Conservation (phyloP, 2,329 filamentous ascomycete genomes). For the Alternaria angustiovoidea region DNA sequence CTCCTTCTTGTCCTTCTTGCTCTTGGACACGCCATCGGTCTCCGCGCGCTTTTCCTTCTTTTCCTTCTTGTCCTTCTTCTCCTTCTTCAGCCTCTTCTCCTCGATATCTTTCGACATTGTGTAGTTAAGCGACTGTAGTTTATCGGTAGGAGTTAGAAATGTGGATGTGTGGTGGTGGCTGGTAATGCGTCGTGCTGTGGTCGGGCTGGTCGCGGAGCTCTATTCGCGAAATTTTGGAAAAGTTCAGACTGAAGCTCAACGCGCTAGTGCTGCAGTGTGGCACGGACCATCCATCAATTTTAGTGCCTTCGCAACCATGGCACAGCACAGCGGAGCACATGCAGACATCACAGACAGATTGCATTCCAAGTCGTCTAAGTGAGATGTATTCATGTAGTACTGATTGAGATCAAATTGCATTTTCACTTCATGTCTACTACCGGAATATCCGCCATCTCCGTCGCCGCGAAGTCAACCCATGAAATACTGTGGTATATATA, state of each 20-base stretch:
- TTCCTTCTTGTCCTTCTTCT: conserved; percentile 66
- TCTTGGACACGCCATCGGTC: conserved; percentile 50
- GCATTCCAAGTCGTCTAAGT: not conserved
- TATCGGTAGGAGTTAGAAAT: not conserved
- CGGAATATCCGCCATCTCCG: conserved; percentile 24
- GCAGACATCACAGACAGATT: not conserved
- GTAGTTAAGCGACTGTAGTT: conserved; percentile 11
- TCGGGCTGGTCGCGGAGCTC: conserved; percentile 13
- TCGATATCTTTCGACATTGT: conserved; percentile 49
- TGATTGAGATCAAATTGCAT: conserved; percentile 28
- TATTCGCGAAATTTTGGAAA: conserved; percentile 19
- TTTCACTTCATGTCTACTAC: conserved; percentile 30
- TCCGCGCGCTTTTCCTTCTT: conserved; percentile 73
- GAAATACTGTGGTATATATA: conserved; percentile 51
- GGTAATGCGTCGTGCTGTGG: conserved; percentile 17
- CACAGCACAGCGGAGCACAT: not conserved
- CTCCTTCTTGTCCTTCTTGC: conserved; percentile 67
- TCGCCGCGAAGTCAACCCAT: conserved; percentile 36
- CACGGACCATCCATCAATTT: conserved; percentile 12
- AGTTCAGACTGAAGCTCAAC: conserved; percentile 7
- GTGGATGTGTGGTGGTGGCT: conserved; percentile 7
- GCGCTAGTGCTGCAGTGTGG: conserved; percentile 10
- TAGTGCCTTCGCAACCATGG: conserved; percentile 4
- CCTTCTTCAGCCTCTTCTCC: conserved; percentile 53
- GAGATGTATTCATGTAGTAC: conserved; percentile 35